A percentile compares a stretch with the other conserved stretches of the same genome.
Evolutionary conservation across 495 filamentous ascomycete genomes (phyloP).

Genomic region (Pseudoneurospora amorphoporcata): DNA sequence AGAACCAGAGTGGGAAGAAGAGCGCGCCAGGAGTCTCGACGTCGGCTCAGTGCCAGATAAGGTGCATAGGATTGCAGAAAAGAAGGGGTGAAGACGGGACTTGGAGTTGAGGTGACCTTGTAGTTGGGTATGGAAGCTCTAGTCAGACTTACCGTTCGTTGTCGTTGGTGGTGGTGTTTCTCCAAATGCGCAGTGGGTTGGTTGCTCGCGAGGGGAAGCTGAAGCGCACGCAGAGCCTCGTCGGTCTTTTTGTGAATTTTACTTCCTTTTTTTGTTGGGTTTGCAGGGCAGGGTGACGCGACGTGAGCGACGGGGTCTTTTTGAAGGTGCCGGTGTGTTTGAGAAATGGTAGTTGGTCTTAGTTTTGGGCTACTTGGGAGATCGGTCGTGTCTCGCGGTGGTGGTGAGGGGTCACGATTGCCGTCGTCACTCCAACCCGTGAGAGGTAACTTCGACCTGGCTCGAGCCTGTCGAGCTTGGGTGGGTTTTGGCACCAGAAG

Average conservation of each 20-base stretch:
- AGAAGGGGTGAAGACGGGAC: background rate
- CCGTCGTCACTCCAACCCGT: conserved; percentile 8
- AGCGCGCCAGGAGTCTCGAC: background rate
- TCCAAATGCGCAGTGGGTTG: background rate
- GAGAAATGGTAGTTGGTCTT: background rate
- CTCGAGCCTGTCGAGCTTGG: background rate
- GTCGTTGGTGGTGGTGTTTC: background rate
- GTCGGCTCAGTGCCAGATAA: background rate
- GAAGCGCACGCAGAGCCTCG: background rate
- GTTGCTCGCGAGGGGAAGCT: background rate
- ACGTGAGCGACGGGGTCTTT: conserved; percentile 5
- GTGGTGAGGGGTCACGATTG: conserved; percentile 12
- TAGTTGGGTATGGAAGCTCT: background rate
- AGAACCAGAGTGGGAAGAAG: background rate
- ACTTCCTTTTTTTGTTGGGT: background rate
- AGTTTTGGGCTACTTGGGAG: background rate
- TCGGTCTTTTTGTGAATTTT: background rate
- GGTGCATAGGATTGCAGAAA: background rate
- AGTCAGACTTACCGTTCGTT: background rate
- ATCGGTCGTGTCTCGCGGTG: background rate
- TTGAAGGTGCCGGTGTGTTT: background rate
- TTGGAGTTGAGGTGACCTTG: background rate
- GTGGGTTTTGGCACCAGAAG: conserved; percentile 3
- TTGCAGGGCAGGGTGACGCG: background rate
- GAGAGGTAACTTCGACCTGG: background rate